Conservation (phyloP, 2,329 filamentous ascomycete genomes). For the Triangularia verruculosa region DNA sequence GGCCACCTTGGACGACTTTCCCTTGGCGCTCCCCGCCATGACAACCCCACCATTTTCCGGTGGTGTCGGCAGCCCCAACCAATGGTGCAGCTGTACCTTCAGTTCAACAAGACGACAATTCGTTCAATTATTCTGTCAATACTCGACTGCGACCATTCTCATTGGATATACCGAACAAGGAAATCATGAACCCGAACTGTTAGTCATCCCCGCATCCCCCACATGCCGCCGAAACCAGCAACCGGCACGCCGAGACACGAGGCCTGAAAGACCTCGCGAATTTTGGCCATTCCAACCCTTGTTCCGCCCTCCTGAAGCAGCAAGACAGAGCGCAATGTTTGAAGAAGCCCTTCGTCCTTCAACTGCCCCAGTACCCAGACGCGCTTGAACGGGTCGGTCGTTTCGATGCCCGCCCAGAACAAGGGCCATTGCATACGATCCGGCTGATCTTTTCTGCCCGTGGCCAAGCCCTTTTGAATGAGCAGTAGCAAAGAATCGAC, state of each 20-base stretch:
- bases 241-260: conserved; percentile 6
- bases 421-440: conserved; percentile 21
- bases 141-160: background rate
- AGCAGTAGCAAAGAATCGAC: conserved; percentile 11
- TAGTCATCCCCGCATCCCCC: background rate
- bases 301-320: background rate
- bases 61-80: background rate
- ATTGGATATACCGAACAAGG: background rate
- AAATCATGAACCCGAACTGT: background rate
- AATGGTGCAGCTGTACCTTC: background rate
- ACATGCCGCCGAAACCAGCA: conserved; percentile 4
- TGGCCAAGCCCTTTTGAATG: conserved; percentile 15
- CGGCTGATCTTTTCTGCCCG: conserved; percentile 10
- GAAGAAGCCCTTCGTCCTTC: conserved; percentile 7
- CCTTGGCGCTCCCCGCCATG: background rate
- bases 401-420: conserved; percentile 21
- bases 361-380: conserved; percentile 15
- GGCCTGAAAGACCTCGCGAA: conserved; percentile 16
- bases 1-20: background rate
- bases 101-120: background rate
- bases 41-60: background rate
- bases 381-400: conserved; percentile 11
- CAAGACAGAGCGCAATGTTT: conserved; percentile 4
- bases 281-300: conserved; percentile 12
- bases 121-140: background rate